phyloP scores from a whole-genome alignment of 2,329 filamentous ascomycete species.

The Furcasterigmium furcatum region DNA sequence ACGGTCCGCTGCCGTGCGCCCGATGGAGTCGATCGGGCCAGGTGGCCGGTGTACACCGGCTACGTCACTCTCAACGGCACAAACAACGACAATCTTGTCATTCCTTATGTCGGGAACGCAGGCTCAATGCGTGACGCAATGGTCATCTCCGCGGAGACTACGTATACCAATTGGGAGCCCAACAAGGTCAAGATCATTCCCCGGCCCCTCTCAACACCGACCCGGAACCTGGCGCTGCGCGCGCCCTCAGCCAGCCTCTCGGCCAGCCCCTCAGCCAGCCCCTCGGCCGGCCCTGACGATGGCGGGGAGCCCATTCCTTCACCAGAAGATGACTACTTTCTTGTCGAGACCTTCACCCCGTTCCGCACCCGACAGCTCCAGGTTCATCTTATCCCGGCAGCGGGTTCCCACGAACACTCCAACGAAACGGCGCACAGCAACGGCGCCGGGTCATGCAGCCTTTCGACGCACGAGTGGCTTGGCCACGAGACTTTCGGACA shows the following conservation, averaged over 20 bases:
- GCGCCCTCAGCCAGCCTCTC: too few species aligned
- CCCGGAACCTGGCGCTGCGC: too few species aligned
- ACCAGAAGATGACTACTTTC: background rate
- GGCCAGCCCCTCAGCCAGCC: too few species aligned
- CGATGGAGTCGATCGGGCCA: constrained; percentile 24
- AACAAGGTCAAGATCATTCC: background rate
- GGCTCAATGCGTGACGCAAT: constrained; percentile 30
- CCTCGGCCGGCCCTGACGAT: too few species aligned
- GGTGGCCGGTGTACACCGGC: constrained; percentile 38
- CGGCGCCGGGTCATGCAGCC: too few species aligned
- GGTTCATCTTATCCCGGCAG: too few species aligned
- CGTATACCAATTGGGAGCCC: constrained; percentile 23
- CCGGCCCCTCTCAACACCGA: background rate
- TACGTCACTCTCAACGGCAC: constrained; percentile 36
- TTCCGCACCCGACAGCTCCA: background rate
- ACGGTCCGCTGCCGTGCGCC: constrained; percentile 41
- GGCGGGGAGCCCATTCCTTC: too few species aligned
- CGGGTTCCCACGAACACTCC: too few species aligned
- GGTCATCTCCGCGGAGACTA: constrained; percentile 27
- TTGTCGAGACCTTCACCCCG: background rate
- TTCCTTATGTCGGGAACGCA: constrained; percentile 37
- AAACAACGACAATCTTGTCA: constrained; percentile 28
- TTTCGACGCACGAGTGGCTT: too few species aligned
- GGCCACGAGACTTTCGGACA: too few species aligned
- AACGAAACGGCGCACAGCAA: too few species aligned